Evolutionary conservation across 495 filamentous ascomycete species (phyloP).

Genomic region (Penicillium mononematosum): DNA sequence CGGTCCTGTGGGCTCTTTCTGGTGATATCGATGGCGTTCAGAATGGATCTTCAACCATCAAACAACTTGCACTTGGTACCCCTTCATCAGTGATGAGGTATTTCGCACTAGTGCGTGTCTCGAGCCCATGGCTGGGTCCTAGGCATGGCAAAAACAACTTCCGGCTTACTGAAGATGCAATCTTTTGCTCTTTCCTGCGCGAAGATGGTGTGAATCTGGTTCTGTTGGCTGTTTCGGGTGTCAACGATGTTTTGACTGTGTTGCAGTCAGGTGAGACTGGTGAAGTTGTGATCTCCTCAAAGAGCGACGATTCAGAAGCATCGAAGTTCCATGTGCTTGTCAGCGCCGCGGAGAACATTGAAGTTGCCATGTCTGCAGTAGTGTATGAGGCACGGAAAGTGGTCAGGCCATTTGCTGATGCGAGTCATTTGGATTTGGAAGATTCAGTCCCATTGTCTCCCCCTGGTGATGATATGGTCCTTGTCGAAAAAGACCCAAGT

Average conservation of each 20-base stretch:
- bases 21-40: slow-evolving; percentile 52
- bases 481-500: slow-evolving; percentile 47
- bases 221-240: slow-evolving; percentile 76
- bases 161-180: slow-evolving; percentile 67
- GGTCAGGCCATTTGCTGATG: slow-evolving; percentile 41
- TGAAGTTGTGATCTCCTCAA: slow-evolving; percentile 63
- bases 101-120: slow-evolving; percentile 77
- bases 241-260: slow-evolving; percentile 68
- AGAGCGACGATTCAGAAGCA: slow-evolving; percentile 61
- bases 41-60: slow-evolving; percentile 55
- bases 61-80: slow-evolving; percentile 58
- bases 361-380: slow-evolving; percentile 72
- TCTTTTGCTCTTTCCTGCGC: slow-evolving; percentile 79
- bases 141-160: slow-evolving; percentile 73
- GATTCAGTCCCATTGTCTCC: slow-evolving; percentile 33
- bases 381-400: slow-evolving; percentile 83
- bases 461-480: slow-evolving; percentile 36
- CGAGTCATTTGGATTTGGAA: slow-evolving; percentile 2
- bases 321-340: slow-evolving; percentile 64
- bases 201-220: slow-evolving; percentile 74
- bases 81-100: slow-evolving; percentile 60
- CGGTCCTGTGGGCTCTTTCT: slow-evolving; percentile 68
- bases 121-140: slow-evolving; percentile 83
- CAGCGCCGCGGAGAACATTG: slow-evolving; percentile 71
- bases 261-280: slow-evolving; percentile 67